phyloP scores from a whole-genome alignment of 768 basidiomycete species.

The Tephrocybe sp. region DNA sequence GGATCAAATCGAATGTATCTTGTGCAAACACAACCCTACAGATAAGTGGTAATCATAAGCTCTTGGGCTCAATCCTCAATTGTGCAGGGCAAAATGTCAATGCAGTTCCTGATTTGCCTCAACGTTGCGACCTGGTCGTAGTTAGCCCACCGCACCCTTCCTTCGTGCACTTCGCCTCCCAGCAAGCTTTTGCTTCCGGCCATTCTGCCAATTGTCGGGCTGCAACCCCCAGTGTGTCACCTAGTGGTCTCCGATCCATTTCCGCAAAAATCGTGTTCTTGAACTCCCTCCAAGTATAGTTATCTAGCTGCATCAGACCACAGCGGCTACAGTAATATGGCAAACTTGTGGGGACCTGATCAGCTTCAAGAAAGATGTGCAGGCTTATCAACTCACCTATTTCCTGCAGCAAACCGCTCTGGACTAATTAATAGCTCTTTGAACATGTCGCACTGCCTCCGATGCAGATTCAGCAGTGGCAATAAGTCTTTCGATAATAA shows the following conservation, averaged over 20 bases:
- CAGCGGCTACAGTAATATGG: conserved; percentile 54
- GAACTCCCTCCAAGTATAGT: conserved; percentile 61
- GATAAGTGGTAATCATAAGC: too few species aligned
- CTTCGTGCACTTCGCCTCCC: conserved; percentile 63
- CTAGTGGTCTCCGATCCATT: conserved; percentile 59
- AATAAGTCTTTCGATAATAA: conserved; percentile 54
- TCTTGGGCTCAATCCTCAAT: conserved; percentile 25
- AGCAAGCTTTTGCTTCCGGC: conserved; percentile 60
- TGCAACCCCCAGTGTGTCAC: conserved; percentile 48
- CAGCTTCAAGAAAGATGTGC: too few species aligned
- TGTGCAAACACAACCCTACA: too few species aligned
- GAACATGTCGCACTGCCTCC: conserved; percentile 50
- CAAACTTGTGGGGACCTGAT: too few species aligned
- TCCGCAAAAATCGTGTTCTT: conserved; percentile 57
- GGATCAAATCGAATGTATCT: neutral
- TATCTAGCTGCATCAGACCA: conserved; percentile 50
- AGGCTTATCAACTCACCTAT: conserved; percentile 40
- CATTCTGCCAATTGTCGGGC: conserved; percentile 50
- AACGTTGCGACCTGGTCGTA: conserved; percentile 63
- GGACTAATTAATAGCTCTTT: conserved; percentile 53
- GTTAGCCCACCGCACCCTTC: conserved; percentile 50
- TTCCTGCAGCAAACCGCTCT: conserved; percentile 56
- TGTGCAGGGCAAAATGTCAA: conserved; percentile 49
- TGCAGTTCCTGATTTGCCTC: conserved; percentile 55
- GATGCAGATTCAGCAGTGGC: conserved; percentile 57